Percentiles rank a stretch among this genome's conserved stretches.
phyloP scores from a whole-genome alignment of 2,329 filamentous ascomycete species.

The Penicillium sp. region DNA sequence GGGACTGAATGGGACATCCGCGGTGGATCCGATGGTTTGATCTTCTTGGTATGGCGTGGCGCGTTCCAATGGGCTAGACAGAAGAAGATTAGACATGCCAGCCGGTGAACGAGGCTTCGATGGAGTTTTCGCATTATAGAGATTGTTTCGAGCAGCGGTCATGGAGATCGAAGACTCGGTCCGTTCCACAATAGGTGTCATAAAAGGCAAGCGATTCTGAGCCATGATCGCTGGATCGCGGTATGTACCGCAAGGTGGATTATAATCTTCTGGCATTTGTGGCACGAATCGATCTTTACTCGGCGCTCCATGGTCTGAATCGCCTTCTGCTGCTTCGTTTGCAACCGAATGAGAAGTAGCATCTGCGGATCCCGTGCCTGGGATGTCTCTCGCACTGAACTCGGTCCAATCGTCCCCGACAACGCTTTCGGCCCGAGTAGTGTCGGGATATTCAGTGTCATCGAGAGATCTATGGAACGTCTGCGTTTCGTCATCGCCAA shows the following conservation, averaged over 20 bases:
- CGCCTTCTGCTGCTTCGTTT: slow-evolving; percentile 29
- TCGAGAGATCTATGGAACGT: slow-evolving; percentile 38
- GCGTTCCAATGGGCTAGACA: slow-evolving; percentile 68
- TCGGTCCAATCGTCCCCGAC: slow-evolving; percentile 75
- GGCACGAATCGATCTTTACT: slow-evolving; percentile 44
- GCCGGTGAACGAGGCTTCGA: slow-evolving; percentile 49
- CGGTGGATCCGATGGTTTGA: slow-evolving; percentile 30
- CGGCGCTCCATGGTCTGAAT: slow-evolving; percentile 33
- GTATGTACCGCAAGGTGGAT: slow-evolving; percentile 71
- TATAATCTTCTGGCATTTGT: slow-evolving; percentile 80
- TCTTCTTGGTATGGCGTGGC: slow-evolving; percentile 51
- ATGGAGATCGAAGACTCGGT: slow-evolving; percentile 77
- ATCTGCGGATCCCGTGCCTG: slow-evolving; percentile 36
- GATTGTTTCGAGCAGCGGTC: slow-evolving; percentile 53
- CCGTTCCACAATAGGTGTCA: slow-evolving; percentile 96
- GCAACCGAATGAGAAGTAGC: slow-evolving; percentile 18
- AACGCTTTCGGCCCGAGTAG: slow-evolving; percentile 51
- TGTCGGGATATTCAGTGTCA: slow-evolving; percentile 39
- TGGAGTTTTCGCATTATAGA: slow-evolving; percentile 67
- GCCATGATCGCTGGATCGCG: slow-evolving; percentile 72
- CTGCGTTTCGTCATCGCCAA: slow-evolving; percentile 54
- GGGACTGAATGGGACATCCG: slow-evolving; percentile 36
- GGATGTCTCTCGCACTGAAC: slow-evolving; percentile 67
- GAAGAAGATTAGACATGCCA: slow-evolving; percentile 42
- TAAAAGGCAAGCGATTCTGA: slow-evolving; percentile 90